Percentiles rank a stretch among this genome's conserved stretches.
These are phyloP conservation scores for Pseudovirgaria hyperparasitica DNA, from an alignment of 2,329 filamentous ascomycete species.

Conservation along the genomic window DNA sequence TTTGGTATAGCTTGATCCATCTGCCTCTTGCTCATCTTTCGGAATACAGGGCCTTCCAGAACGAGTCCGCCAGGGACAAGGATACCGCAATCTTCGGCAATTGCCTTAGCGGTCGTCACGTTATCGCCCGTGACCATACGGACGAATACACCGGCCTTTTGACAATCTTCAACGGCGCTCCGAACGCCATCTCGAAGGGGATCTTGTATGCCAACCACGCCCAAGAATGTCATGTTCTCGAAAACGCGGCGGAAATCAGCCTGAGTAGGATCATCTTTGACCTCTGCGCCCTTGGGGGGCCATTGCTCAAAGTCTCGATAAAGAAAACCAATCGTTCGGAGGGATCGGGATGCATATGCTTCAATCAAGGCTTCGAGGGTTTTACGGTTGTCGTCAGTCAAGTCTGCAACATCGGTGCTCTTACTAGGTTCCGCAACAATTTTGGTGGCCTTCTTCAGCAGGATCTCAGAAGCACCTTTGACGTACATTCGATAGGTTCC, in stretches of 20 bases:
- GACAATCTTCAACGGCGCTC: constrained; percentile 59
- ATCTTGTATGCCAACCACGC: constrained; percentile 70
- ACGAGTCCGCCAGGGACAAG: constrained; percentile 56
- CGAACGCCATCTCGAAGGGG: constrained; percentile 63
- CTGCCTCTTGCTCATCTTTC: constrained; percentile 51
- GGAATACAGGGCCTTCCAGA: constrained; percentile 68
- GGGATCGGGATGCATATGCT: constrained; percentile 63
- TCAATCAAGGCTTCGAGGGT: constrained; percentile 56
- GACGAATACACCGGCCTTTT: constrained; percentile 64
- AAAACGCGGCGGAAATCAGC: constrained; percentile 57
- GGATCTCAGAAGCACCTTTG: constrained; percentile 39
- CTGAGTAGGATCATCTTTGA: constrained; percentile 49
- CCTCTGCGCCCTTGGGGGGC: constrained; percentile 54
- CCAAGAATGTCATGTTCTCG: constrained; percentile 59
- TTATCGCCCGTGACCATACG: constrained; percentile 84
- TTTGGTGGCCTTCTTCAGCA: constrained; percentile 33
- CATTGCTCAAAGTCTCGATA: constrained; percentile 74
- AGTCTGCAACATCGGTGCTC: constrained; percentile 39
- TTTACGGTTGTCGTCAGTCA: constrained; percentile 45
- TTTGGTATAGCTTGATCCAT: constrained; percentile 46
- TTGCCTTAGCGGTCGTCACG: constrained; percentile 64
- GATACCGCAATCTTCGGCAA: constrained; percentile 68
- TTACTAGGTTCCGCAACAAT: constrained; percentile 49
- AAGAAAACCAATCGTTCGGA: constrained; percentile 73
- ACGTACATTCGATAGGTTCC: constrained; percentile 44